Conservation (phyloP, 2,329 filamentous ascomycete species). For the Phoma herbarum region DNA sequence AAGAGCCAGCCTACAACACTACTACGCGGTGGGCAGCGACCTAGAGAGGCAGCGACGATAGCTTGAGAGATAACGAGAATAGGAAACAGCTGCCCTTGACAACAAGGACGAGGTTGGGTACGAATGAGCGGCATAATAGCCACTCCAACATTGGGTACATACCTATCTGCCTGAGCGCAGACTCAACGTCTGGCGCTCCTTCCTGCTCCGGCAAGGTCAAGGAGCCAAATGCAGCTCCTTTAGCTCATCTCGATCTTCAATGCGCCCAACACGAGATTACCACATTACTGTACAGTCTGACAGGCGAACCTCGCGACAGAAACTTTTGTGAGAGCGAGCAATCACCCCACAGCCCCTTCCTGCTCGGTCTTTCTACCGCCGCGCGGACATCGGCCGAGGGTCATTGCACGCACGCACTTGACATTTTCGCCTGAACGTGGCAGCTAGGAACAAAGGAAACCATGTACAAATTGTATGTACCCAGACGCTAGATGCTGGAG, state of each 20-base stretch:
- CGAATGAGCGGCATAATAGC: slow-evolving; percentile 7
- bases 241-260: neutral
- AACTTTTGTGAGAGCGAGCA: slow-evolving; percentile 7
- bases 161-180: slow-evolving; percentile 12
- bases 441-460: slow-evolving; percentile 8
- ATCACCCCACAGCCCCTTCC: neutral
- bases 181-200: neutral
- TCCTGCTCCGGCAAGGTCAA: slow-evolving; percentile 1
- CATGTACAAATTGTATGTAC: slow-evolving; percentile 20
- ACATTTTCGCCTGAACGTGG: slow-evolving; percentile 13
- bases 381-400: neutral
- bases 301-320: neutral
- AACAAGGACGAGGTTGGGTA: neutral
- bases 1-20: slow-evolving; percentile 1
- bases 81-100: neutral
- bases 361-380: neutral
- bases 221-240: neutral
- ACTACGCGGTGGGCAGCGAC: slow-evolving; percentile 3
- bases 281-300: neutral
- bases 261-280: neutral
- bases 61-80: neutral
- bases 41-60: slow-evolving; percentile 1
- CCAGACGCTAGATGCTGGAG: slow-evolving; percentile 12
- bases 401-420: slow-evolving; percentile 12
- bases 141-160: slow-evolving; percentile 8